Evolutionary conservation across 192 early-diverging fungal species (phyloP), one percentile per base, ranked within the genome.

Genomic region (Podila minutissima): DNA sequence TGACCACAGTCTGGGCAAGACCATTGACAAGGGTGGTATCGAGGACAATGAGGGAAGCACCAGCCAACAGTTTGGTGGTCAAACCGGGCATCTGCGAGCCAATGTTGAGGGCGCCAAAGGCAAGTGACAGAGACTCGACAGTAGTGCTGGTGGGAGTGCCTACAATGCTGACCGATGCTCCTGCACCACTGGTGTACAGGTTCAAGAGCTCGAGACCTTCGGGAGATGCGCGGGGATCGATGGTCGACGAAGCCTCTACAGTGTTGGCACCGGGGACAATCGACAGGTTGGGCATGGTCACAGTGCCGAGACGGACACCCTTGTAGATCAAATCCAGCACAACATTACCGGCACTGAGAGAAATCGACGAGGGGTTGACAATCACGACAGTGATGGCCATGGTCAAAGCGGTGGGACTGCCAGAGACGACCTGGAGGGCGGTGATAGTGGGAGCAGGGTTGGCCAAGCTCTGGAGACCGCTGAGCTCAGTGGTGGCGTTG

Each of bases 341-440:
- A 19, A 86, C 86, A 69, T 88, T 83, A 20, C 85, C 85, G 48
- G 79, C 70, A 7, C 37, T 37, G 37, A 89, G 83, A 7, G 70
- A 72, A 38, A 88, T 75, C 19, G 64, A 72, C 33, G 86, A 82
- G 31, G 88, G 87, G 59, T 89, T 88, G 58, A 33, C 19, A 68
- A 89, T 84, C 5, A 70, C 64, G 17, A 79, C 78, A 41, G 59
- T 38, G 69, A 89, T 83, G 17, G 67, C 71, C 55, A 89, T 51
- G 4, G 81, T 50, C 22, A 89, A 41, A 64, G 63, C 71, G 12
- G 74, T 71, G 62, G 64, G 28, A 6, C 75, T 74, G 46, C 86
- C 88, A 63, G 73, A 83, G 38, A 71, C 61, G 55, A 89, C 75
- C 65, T 87, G 83, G 53, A 89, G 59, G 59, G 83, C 69, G 35